Evolutionary conservation across 139 green algal genomes (phyloP), one percentile per base, ranked within the genome.

Genomic region (Chlamydomonas eustigma): DNA sequence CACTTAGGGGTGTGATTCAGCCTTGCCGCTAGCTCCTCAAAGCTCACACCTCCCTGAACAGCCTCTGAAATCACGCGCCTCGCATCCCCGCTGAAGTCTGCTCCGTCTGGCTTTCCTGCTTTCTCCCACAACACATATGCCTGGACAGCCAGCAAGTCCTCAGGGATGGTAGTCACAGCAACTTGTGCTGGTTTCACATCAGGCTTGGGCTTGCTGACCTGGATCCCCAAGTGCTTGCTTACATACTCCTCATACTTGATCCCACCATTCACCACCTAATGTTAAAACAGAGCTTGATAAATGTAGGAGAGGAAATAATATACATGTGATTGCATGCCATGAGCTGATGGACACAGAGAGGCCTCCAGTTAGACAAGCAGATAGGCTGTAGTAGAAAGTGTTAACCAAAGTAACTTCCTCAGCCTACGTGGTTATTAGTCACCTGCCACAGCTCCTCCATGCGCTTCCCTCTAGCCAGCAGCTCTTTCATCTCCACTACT

Each of bases 51-150:
- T n/a, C 2, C 28, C 6, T 67, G 50, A 67, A 95, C 67, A 76
- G 87, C 80, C 8, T 80, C 71, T 67, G 89, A 78, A 64, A 96
- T 86, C 50, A 65, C 37, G 12, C 63, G 39, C 32, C 67, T 50
- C 0, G 80, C 80, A 33, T 81, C 71, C 2, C 4, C 37, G 2
- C 52, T 51, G 51, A 85, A 82, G 83, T 96, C 90, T 1, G 89
- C 91, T 32, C 89, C 91, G n/a, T 94, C 84, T 3, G 91, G 93
- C 73, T 89, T 90, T 37, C 93, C 93, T 2, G 84, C 84, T 63
- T 87, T 37, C 78, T 96, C 91, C 93, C 93, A 97, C 81, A 97
- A 80, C 2, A 94, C 50, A 83, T 94, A 97, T 0, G 93, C 91
- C 78, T 95, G 86, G n/a, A 94, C 64, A 25, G 75, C 78, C 1